A percentile compares a stretch with the other conserved stretches of the same genome.
Evolutionary conservation across 1,284 basidiomycete species (phyloP).

Genomic region (Hypsizygus ulmarius): DNA sequence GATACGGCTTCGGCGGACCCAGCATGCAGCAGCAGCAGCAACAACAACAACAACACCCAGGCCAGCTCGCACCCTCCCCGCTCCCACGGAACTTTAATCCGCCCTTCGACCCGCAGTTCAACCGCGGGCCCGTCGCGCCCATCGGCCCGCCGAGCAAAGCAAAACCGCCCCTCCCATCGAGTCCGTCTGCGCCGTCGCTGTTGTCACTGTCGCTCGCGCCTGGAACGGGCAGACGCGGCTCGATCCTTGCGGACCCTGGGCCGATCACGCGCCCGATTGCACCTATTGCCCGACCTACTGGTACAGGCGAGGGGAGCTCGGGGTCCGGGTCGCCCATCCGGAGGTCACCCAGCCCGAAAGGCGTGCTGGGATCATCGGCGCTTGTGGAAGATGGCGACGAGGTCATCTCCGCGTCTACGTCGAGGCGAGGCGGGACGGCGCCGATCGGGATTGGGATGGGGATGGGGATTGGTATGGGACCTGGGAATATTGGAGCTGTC

Average conservation of each 20-base stretch:
- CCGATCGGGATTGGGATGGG: slow-evolving; percentile 33
- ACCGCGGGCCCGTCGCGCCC: slow-evolving; percentile 39
- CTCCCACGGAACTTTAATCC: slow-evolving; percentile 50
- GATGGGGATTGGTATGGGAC: slow-evolving; percentile 14
- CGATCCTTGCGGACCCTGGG: slow-evolving; percentile 40
- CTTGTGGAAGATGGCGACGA: slow-evolving; percentile 76
- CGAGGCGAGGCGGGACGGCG: slow-evolving; percentile 38
- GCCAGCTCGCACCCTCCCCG: slow-evolving; percentile 50
- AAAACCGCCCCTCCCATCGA: slow-evolving; percentile 32
- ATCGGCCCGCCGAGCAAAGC: slow-evolving; percentile 56
- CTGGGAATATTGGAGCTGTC: slow-evolving; percentile 4
- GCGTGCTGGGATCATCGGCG: slow-evolving; percentile 72
- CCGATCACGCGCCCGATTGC: slow-evolving; percentile 59
- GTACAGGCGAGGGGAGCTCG: slow-evolving; percentile 45
- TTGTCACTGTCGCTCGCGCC: slow-evolving; percentile 31
- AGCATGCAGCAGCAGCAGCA: slow-evolving; percentile 32
- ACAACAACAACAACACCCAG: slow-evolving; percentile 26
- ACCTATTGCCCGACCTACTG: slow-evolving; percentile 47
- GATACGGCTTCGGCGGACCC: slow-evolving; percentile 41
- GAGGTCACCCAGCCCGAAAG: slow-evolving; percentile 71
- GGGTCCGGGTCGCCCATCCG: slow-evolving; percentile 61
- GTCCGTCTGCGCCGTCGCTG: slow-evolving; percentile 29
- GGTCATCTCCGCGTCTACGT: slow-evolving; percentile 51
- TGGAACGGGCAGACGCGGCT: slow-evolving; percentile 36
- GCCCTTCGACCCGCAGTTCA: slow-evolving; percentile 49